Percentiles rank a stretch among this genome's conserved stretches.
Evolutionary conservation across 2,329 filamentous ascomycete genomes (phyloP).

Genomic region (Exophiala lecanii-corni): DNA sequence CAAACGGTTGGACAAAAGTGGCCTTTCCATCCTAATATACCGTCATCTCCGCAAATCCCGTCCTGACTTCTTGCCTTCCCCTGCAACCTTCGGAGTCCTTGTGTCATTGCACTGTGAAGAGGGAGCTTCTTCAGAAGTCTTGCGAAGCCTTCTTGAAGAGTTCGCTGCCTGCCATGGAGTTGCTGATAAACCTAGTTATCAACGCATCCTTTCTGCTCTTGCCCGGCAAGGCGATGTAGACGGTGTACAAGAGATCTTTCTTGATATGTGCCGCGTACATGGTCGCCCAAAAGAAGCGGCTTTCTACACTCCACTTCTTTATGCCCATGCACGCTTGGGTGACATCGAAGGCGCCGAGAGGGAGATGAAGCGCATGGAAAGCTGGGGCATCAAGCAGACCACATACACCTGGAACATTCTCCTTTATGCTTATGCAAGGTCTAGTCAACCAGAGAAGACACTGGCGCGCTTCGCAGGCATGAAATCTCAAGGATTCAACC

Average conservation of each 20-base stretch:
- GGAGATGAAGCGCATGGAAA: conserved; percentile 60
- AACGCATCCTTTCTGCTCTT: conserved; percentile 37
- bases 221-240: conserved; percentile 44
- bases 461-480: conserved; percentile 61
- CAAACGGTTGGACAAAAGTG: conserved; percentile 20
- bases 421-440: conserved; percentile 64
- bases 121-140: conserved; percentile 8
- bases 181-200: conserved; percentile 33
- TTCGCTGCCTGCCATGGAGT: conserved; percentile 32
- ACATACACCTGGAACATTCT: conserved; percentile 69
- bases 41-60: conserved; percentile 34
- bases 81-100: conserved; percentile 8
- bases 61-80: conserved; percentile 8
- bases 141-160: conserved; percentile 41
- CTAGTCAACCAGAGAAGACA: conserved; percentile 63
- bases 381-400: conserved; percentile 56
- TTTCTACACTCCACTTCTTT: conserved; percentile 55
- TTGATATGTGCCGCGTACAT: conserved; percentile 37
- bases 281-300: conserved; percentile 31
- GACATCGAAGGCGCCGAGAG: conserved; percentile 56
- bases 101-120: conserved; percentile 12
- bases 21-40: conserved; percentile 35
- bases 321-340: conserved; percentile 65
- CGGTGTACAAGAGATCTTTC: conserved; percentile 43
- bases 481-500: conserved; percentile 43